Percentiles rank a stretch among this genome's conserved stretches.
These are phyloP conservation scores for Kitagawia praeruptora DNA, from an alignment of 129 eudicot species.

Conservation along the genomic window DNA sequence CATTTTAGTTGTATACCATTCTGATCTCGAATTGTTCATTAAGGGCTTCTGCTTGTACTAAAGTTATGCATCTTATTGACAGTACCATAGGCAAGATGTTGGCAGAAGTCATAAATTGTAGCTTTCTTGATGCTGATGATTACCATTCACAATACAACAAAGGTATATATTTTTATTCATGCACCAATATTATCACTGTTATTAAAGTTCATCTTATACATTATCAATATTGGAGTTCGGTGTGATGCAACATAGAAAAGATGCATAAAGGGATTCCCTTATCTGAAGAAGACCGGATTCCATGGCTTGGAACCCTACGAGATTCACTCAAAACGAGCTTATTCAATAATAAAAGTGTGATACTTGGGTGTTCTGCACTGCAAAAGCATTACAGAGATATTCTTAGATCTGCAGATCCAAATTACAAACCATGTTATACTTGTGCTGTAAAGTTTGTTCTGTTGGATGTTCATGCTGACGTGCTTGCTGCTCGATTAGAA, in stretches of 20 bases:
- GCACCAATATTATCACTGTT: not conserved
- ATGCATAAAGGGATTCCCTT: conserved; percentile 83
- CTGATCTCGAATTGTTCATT: not conserved
- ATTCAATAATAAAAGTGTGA: conserved; percentile 29
- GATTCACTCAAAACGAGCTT: conserved; percentile 32
- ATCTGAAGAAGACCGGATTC: conserved; percentile 68
- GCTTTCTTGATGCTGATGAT: conserved; percentile 88
- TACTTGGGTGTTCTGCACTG: conserved; percentile 85
- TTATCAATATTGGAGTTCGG: conserved; percentile 11
- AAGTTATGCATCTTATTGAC: not conserved
- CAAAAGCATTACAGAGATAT: conserved; percentile 64
- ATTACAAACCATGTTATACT: conserved; percentile 19
- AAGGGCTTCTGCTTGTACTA: not conserved
- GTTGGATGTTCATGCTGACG: conserved; percentile 46
- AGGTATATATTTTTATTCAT: conserved; percentile 31
- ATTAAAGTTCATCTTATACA: not conserved
- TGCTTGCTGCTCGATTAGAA: conserved; percentile 57
- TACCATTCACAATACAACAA: conserved; percentile 78
- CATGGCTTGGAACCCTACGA: conserved; percentile 76
- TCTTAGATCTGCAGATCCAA: conserved; percentile 68
- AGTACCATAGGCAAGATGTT: conserved; percentile 81
- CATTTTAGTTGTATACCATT: not conserved
- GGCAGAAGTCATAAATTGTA: conserved; percentile 40
- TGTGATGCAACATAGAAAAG: conserved; percentile 43
- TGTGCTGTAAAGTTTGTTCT: conserved; percentile 64